Conservation (phyloP, 2,329 filamentous ascomycete species). For the Phaeosphaeria sp. region DNA sequence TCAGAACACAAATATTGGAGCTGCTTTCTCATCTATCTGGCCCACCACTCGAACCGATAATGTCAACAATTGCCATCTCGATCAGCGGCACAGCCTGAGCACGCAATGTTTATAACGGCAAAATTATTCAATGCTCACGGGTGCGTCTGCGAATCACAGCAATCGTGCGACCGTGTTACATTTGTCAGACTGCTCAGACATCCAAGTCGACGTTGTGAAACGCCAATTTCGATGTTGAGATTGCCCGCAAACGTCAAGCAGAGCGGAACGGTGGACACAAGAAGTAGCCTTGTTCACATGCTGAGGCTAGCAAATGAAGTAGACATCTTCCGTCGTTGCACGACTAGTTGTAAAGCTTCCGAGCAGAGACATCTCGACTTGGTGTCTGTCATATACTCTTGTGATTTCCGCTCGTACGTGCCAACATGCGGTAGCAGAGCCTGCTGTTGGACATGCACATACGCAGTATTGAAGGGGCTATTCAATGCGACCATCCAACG, state of each 20-base stretch:
- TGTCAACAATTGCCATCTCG: not conserved
- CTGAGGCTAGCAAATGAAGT: no score
- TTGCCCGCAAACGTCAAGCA: not conserved
- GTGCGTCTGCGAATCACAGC: not conserved
- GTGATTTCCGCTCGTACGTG: no score
- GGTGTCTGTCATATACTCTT: no score
- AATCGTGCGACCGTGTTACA: not conserved
- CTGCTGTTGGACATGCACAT: no score
- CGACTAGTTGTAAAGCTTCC: no score
- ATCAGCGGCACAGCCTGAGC: not conserved
- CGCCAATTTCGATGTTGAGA: not conserved
- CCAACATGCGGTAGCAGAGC: no score
- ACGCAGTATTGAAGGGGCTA: not conserved
- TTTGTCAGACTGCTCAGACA: not conserved
- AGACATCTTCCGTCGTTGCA: no score
- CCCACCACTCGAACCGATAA: not conserved
- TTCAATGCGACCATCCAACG: not conserved
- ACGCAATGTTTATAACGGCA: not conserved
- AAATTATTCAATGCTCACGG: not conserved
- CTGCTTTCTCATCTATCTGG: not conserved
- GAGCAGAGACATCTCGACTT: no score
- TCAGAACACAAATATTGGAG: not conserved
- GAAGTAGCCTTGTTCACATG: no score
- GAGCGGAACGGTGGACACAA: no score
- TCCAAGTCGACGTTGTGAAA: not conserved